Evolutionary conservation across 352 stramenopile genomes (phyloP).

Genomic region (Phytophthora multivora): DNA sequence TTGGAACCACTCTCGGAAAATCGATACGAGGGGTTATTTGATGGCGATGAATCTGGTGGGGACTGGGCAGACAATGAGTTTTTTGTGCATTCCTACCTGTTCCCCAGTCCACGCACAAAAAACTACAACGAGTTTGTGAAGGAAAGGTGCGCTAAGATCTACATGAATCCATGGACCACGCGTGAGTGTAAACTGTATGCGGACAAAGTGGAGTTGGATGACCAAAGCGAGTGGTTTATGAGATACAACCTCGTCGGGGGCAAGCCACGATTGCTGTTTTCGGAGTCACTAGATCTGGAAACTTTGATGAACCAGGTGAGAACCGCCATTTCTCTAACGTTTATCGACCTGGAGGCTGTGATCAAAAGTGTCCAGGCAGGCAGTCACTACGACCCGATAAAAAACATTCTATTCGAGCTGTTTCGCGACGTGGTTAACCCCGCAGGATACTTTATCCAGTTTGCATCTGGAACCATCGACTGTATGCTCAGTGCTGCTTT

Average conservation of each 20-base stretch:
- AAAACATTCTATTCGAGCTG: slow-evolving; percentile 9
- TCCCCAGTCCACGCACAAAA: slow-evolving; percentile 24
- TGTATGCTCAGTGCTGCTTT: slow-evolving; percentile 8
- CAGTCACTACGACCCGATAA: not conserved
- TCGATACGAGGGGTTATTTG: slow-evolving; percentile 22
- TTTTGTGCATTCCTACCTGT: slow-evolving; percentile 15
- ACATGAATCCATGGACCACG: slow-evolving; percentile 40
- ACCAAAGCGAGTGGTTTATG: slow-evolving; percentile 23
- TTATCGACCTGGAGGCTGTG: slow-evolving; percentile 4
- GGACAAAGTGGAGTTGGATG: slow-evolving; percentile 6
- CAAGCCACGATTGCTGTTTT: slow-evolving; percentile 34
- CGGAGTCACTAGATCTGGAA: not conserved
- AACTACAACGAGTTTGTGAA: slow-evolving; percentile 37
- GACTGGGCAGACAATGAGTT: too few species aligned
- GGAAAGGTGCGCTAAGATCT: slow-evolving; percentile 24
- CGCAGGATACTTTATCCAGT: slow-evolving; percentile 1
- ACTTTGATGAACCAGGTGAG: slow-evolving; percentile 12
- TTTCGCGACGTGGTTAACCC: slow-evolving; percentile 1
- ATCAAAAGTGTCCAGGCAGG: not conserved
- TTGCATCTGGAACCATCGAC: slow-evolving; percentile 17
- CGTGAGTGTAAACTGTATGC: slow-evolving; percentile 22
- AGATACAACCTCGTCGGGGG: slow-evolving; percentile 32
- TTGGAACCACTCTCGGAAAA: not conserved
- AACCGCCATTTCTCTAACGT: not conserved
- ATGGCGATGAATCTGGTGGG: not conserved